phyloP scores from a whole-genome alignment of 1,284 basidiomycete species.

The Cryptococcus sp. region DNA sequence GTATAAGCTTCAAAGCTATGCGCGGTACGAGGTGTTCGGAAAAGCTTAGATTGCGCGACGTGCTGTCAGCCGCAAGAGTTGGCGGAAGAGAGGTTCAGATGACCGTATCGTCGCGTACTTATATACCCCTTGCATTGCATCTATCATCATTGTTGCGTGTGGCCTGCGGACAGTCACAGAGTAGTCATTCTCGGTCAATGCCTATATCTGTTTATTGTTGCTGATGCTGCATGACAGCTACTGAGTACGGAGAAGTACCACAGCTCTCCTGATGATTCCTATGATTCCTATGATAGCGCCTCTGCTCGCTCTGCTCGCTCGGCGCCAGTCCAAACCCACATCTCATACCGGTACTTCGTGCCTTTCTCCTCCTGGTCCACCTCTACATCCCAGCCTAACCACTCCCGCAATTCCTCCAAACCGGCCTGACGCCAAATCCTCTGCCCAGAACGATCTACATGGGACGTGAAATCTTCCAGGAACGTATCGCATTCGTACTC shows the following conservation, averaged over 20 bases:
- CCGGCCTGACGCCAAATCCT: slow-evolving; percentile 62
- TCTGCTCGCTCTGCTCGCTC: background rate
- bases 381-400: slow-evolving; percentile 76
- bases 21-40: no score
- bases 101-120: no score
- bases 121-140: no score
- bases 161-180: no score
- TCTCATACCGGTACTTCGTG: slow-evolving; percentile 82
- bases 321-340: slow-evolving; percentile 67
- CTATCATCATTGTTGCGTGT: no score
- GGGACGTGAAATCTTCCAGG: slow-evolving; percentile 69
- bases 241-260: no score
- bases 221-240: no score
- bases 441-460: slow-evolving; percentile 13
- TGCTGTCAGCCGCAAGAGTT: no score
- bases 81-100: no score
- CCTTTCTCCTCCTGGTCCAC: slow-evolving; percentile 79
- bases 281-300: background rate
- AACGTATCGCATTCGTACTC: slow-evolving; percentile 83
- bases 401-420: slow-evolving; percentile 66
- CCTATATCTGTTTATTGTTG: background rate
- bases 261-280: background rate
- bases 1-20: no score
- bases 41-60: no score
- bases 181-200: no score